Base-by-base conservation (phyloP, 2,329 filamentous ascomycete species). In the Metarhizium rileyi region DNA sequence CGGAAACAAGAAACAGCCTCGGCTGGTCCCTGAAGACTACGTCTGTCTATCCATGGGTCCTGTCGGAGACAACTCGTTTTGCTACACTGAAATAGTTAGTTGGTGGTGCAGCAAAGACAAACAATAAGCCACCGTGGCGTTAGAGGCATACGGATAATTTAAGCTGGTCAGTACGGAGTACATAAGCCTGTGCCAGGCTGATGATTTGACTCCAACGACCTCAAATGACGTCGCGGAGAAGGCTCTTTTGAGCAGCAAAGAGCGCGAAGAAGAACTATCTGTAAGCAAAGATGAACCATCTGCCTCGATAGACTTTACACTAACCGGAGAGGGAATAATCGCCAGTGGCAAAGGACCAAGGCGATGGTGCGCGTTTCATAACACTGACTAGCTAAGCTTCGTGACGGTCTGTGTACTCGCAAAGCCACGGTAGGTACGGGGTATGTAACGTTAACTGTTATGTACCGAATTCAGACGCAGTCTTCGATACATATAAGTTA, bases 381-480 rank as follows among this genome's bases (percentile, higher is more conserved):
- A 49, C 50, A 55, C 54, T 51, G 46, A 44, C 44, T 55, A 55
- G 60, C 48, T 46, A 55, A 55, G 60, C 48, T 46, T 36, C 8
- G 25, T 6, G 18, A 23, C 33, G 25, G 44, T 16, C 42, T 25
- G 44, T 43, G n/a, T n/a, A n/a, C n/a, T n/a, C n/a, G n/a, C n/a
- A n/a, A n/a, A n/a, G n/a, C n/a, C n/a, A n/a, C n/a, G n/a, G n/a
- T n/a, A n/a, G n/a, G n/a, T n/a, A n/a, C n/a, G n/a, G n/a, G n/a
- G n/a, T n/a, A n/a, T n/a, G n/a, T n/a, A n/a, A n/a, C n/a, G n/a
- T n/a, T n/a, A n/a, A n/a, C n/a, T n/a, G n/a, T n/a, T n/a, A n/a
- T n/a, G n/a, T n/a, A n/a, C n/a, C n/a, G n/a, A n/a, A n/a, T n/a
- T n/a, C n/a, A n/a, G n/a, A n/a, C n/a, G n/a, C n/a, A n/a, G n/a